These are phyloP conservation scores for Neurospora discreta DNA, from an alignment of 495 filamentous ascomycete genomes.

Conservation along the genomic window DNA sequence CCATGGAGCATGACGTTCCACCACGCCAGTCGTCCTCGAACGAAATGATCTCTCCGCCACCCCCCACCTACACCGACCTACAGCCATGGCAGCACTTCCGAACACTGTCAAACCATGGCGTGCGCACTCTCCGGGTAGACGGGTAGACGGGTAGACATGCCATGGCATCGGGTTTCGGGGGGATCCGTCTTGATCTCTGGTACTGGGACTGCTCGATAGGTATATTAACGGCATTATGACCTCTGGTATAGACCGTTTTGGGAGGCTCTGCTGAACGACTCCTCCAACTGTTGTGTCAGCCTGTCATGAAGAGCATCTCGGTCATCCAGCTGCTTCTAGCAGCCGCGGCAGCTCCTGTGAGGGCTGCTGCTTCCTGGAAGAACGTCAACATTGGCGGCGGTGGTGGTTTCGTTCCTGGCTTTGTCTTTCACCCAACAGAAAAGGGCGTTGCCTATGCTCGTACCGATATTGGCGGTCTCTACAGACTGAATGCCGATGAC, in stretches of 20 bases:
- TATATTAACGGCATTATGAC: constrained; percentile 13
- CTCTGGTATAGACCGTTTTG: not conserved
- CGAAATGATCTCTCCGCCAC: not conserved
- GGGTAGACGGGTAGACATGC: constrained; percentile 7
- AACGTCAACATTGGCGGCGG: constrained; percentile 42
- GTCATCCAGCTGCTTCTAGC: constrained; percentile 25
- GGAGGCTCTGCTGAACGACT: constrained; percentile 6
- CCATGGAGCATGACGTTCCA: constrained; percentile 4
- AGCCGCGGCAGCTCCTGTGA: constrained; percentile 14
- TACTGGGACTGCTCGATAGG: not conserved
- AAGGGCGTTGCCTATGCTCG: constrained; percentile 50
- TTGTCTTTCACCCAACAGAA: constrained; percentile 46
- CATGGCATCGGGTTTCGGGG: not conserved
- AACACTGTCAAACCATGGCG: not conserved
- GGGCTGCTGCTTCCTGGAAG: constrained; percentile 32
- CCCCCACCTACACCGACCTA: not conserved
- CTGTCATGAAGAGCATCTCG: constrained; percentile 22
- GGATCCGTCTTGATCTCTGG: not conserved
- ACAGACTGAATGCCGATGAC: constrained; percentile 41
- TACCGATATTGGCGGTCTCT: constrained; percentile 53
- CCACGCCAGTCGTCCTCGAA: not conserved
- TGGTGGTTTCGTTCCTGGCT: constrained; percentile 49
- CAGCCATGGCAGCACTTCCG: not conserved
- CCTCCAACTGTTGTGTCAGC: not conserved
- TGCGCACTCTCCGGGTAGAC: constrained; percentile 3